Conservation (phyloP, 805 yeast genomes). For the Nadsonia fulvescens region DNA sequence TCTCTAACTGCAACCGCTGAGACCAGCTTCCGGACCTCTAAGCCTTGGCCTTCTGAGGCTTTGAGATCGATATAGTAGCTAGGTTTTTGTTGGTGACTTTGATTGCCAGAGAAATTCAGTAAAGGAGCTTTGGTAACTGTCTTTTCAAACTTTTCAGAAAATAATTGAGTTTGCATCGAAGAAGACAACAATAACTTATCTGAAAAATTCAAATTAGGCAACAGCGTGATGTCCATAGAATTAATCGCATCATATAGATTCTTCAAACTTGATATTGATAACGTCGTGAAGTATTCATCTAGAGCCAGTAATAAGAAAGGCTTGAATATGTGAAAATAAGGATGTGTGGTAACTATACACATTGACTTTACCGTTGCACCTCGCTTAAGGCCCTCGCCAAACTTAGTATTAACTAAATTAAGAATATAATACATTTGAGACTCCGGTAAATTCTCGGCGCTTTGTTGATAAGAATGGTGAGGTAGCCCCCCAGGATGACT, state of each 20-base stretch:
- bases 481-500: no score
- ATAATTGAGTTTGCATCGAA: conserved; percentile 12
- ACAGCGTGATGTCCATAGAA: conserved; percentile 12
- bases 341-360: conserved; percentile 35
- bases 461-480: no score
- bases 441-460: no score
- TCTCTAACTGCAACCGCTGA: conserved; percentile 9
- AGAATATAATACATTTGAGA: conserved; percentile 32
- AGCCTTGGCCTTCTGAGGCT: no score
- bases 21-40: conserved; percentile 10
- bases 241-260: conserved; percentile 16
- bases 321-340: conserved; percentile 37
- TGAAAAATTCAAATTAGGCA: conserved; percentile 14
- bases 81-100: conserved; percentile 5
- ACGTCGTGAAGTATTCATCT: conserved; percentile 25
- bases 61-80: conserved; percentile 13
- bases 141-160: conserved; percentile 13
- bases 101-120: conserved; percentile 1
- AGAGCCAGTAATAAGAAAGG: conserved; percentile 38
- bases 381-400: conserved; percentile 26
- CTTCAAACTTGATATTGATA: conserved; percentile 11
- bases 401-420: conserved; percentile 35
- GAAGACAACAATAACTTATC: conserved; percentile 15
- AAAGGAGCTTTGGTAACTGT: conserved; percentile 2
- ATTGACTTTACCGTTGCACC: conserved; percentile 45